phyloP scores from a whole-genome alignment of 1,284 basidiomycete species.

The Phlebopus sp. region DNA sequence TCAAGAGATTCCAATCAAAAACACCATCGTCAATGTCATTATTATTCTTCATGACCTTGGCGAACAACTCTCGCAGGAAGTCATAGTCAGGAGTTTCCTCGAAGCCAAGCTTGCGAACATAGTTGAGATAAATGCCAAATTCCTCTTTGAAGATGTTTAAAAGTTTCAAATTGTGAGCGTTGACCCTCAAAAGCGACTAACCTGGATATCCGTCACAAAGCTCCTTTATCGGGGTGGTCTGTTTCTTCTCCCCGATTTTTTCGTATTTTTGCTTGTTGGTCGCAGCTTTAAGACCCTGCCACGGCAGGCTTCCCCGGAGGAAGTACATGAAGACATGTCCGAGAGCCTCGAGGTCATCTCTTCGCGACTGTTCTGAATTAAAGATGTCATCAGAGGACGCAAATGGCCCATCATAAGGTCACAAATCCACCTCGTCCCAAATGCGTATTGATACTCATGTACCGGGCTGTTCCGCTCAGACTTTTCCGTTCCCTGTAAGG shows the following conservation, averaged over 20 bases:
- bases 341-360: conserved; percentile 92
- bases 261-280: conserved; percentile 99
- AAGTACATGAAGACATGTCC: conserved; percentile 99
- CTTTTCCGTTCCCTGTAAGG: conserved; percentile 95
- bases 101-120: conserved; percentile 85
- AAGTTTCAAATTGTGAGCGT: conserved; percentile 4
- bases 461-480: conserved; percentile 87
- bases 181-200: conserved; percentile 36
- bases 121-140: conserved; percentile 86
- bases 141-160: conserved; percentile 54
- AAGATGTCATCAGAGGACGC: conserved; percentile 6
- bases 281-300: conserved; percentile 95
- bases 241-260: conserved; percentile 99
- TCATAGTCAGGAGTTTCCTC: conserved; percentile 97
- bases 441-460: conserved; percentile 98
- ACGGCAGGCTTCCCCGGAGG: conserved; percentile 87
- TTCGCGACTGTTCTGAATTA: conserved; percentile 80
- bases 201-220: conserved; percentile 91
- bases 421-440: conserved; percentile 74
- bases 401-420: not conserved
- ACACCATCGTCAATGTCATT: conserved; percentile 86
- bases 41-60: conserved; percentile 87
- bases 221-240: conserved; percentile 93
- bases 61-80: conserved; percentile 89
- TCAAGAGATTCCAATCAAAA: conserved; percentile 90